Conservation (phyloP, 2,329 filamentous ascomycete genomes). For the Cladophialophora bantiana region DNA sequence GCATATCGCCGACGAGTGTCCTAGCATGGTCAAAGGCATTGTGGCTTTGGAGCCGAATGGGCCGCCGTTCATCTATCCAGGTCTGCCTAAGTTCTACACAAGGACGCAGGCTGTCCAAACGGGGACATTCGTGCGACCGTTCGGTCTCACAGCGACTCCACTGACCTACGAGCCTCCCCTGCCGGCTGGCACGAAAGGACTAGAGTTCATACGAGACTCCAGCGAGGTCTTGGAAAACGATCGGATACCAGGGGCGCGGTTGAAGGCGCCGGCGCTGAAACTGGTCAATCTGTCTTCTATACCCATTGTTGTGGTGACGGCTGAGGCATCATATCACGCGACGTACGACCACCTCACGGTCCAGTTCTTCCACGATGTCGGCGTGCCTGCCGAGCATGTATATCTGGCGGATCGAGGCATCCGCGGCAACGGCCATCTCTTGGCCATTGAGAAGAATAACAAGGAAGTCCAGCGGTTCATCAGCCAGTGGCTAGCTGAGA, state of each 20-base stretch:
- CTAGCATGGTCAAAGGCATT: slow-evolving; percentile 59
- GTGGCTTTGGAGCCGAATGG: slow-evolving; percentile 47
- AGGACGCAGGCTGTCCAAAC: slow-evolving; percentile 13
- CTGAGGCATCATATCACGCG: slow-evolving; percentile 61
- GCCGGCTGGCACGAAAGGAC: slow-evolving; percentile 46
- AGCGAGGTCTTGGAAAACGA: neutral
- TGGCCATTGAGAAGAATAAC: slow-evolving; percentile 35
- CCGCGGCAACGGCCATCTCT: slow-evolving; percentile 60
- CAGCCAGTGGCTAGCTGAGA: slow-evolving; percentile 15
- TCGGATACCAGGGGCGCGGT: slow-evolving; percentile 40
- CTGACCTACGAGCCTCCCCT: slow-evolving; percentile 58
- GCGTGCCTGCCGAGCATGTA: slow-evolving; percentile 54
- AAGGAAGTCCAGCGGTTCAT: slow-evolving; percentile 24
- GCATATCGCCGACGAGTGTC: slow-evolving; percentile 32
- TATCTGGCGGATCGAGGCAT: slow-evolving; percentile 55
- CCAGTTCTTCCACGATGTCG: slow-evolving; percentile 60
- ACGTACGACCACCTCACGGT: slow-evolving; percentile 64
- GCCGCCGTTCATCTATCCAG: slow-evolving; percentile 20
- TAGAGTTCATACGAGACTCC: slow-evolving; percentile 32
- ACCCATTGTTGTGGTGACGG: slow-evolving; percentile 59
- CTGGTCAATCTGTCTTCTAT: slow-evolving; percentile 59
- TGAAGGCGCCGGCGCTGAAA: slow-evolving; percentile 48
- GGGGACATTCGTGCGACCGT: slow-evolving; percentile 43
- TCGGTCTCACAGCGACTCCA: slow-evolving; percentile 58
- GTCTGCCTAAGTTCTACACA: slow-evolving; percentile 15